Base-by-base conservation (phyloP, 2,329 filamentous ascomycete genomes). In the Hypoxylon sp. region DNA sequence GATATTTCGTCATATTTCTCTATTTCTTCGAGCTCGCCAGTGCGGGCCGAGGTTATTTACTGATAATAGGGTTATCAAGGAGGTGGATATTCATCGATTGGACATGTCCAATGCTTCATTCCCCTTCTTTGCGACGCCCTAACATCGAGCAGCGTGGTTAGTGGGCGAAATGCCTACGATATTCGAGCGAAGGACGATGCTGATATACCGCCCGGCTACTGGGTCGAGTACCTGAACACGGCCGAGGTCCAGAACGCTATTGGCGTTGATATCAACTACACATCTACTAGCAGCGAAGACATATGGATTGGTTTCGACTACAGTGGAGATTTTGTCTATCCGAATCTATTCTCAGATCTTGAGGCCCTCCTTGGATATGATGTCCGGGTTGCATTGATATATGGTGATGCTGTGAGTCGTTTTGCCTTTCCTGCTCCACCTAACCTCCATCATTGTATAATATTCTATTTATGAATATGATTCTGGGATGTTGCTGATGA, bases 341-440 rank as follows among this genome's bases (percentile, higher is more conserved):
- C 86, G 14, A 87, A 87, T 69, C 86, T 89, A 73, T 81, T 90
- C 36, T 78, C 84, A 67, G 82, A 87, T 60, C 82, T 92, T 13
- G 88, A 89, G 57, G 80, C 83, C 13, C 85, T 92, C 21, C 81
- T 92, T 58, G 82, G 86, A 19, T 83, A 81, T 1, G 90, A 89
- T 13, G 86, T 93, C 17, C 89, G 88, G 10, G 86, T 96, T 14
- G 90, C 90, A 5, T 80, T 96, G 65, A 85, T 94, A 60, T 93
- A 95, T 76, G 87, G 87, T 25, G 87, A 90, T 73, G 75, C 75
- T 51, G 75, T 77, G 49, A 76, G 75, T 34, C 10, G 3, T 46
- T 14, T n/a, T 32, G 41, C 10, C 19, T 48, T 9, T 13, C 17
- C 14, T n/a, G 34, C 6, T 14, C 10, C 5, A 11, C 10, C 32